A percentile compares a stretch with the other conserved stretches of the same genome.
These are phyloP conservation scores for Paramecium caudatum DNA, from an alignment of 73 alveolate species.

Conservation along the genomic window DNA sequence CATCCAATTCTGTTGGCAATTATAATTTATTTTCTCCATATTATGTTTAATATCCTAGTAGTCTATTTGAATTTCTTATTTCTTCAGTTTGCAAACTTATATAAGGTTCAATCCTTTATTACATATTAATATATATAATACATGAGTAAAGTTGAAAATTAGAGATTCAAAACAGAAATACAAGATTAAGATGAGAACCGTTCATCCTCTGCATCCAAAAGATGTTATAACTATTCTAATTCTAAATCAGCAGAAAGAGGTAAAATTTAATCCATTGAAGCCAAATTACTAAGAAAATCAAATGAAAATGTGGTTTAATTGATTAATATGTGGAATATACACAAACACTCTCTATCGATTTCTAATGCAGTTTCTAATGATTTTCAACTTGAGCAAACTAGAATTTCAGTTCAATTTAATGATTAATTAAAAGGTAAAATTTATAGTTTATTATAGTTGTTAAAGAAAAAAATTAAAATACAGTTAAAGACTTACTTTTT, in stretches of 20 bases:
- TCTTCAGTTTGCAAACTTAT: too few relatives aligned
- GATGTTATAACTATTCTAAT: not conserved
- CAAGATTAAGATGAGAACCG: too few relatives aligned
- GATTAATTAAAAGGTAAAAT: not conserved
- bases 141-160: too few relatives aligned
- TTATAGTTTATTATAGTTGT: not conserved
- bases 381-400: not conserved
- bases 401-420: conserved; percentile 3
- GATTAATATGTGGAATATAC: conserved; percentile 31
- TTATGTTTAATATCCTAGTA: too few relatives aligned
- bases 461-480: not conserved
- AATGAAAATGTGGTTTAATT: conserved; percentile 17
- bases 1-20: conserved; percentile 47
- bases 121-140: too few relatives aligned
- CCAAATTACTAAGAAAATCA: conserved; percentile 11
- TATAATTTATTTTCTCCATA: too few relatives aligned
- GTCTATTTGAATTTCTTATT: too few relatives aligned
- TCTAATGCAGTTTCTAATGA: not conserved
- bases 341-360: not conserved
- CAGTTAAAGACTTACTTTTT: not conserved
- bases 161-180: too few relatives aligned
- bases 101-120: too few relatives aligned
- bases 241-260: conserved; percentile 25
- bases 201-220: not conserved
- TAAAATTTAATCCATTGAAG: not conserved